A percentile compares a stretch with the other conserved stretches of the same genome.
phyloP scores from a whole-genome alignment of 1,284 basidiomycete species.

The Naganishia liquefaciens region DNA sequence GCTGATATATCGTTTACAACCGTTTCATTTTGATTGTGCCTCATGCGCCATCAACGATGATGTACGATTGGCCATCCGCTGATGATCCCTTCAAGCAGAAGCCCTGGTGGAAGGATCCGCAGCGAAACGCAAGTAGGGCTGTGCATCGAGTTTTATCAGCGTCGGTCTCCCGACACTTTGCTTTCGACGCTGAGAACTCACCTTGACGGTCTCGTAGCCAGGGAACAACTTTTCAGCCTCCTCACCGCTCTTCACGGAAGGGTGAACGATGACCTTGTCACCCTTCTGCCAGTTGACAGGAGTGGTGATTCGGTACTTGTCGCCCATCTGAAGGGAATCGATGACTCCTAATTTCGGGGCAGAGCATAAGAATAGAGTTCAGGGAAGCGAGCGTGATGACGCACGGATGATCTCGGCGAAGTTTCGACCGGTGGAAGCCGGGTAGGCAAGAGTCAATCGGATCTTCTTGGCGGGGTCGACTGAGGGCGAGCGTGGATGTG shows the following conservation, averaged over 20 bases:
- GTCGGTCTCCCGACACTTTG: neutral
- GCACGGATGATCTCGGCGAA: conserved; percentile 77
- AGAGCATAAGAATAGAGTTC: neutral
- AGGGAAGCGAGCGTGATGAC: neutral
- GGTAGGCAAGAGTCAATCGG: conserved; percentile 86
- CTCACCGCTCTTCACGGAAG: conserved; percentile 73
- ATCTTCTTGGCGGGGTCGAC: conserved; percentile 88
- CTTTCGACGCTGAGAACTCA: conserved; percentile 37
- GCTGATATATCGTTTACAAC: no score
- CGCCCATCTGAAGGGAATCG: conserved; percentile 87
- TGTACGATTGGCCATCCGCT: no score
- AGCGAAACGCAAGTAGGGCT: conserved; percentile 59
- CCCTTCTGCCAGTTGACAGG: conserved; percentile 94
- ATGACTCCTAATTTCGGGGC: conserved; percentile 54
- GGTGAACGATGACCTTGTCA: conserved; percentile 92
- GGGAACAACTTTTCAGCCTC: conserved; percentile 74
- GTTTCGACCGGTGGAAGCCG: conserved; percentile 72
- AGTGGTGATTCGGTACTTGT: conserved; percentile 76
- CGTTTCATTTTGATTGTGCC: no score
- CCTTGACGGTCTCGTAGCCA: conserved; percentile 56
- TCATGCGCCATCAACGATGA: no score
- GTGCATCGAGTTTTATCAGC: neutral
- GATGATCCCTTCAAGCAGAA: neutral
- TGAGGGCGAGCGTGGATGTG: conserved; percentile 22
- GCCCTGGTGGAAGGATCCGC: conserved; percentile 48